These are phyloP conservation scores for Pilobolus umbonatus DNA, from an alignment of 192 early-diverging fungal genomes.

Conservation along the genomic window DNA sequence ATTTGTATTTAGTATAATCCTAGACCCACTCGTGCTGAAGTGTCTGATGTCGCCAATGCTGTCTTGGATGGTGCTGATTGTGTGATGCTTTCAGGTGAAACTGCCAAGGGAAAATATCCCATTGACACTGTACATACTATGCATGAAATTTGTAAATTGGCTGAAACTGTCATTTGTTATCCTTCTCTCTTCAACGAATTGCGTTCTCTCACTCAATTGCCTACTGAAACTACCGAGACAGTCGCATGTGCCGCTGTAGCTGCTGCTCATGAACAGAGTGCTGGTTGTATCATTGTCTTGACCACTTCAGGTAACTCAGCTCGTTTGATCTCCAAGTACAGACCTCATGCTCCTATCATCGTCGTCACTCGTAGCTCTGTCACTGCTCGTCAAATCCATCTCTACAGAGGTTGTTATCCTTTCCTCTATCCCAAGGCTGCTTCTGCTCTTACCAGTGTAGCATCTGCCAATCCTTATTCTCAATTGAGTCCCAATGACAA, in stretches of 20 bases:
- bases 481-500: constrained; percentile 39
- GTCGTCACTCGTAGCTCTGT: constrained; percentile 80
- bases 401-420: constrained; percentile 78
- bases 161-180: constrained; percentile 94
- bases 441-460: background rate
- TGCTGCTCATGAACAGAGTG: constrained; percentile 76
- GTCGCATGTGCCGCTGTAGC: constrained; percentile 87
- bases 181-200: constrained; percentile 90
- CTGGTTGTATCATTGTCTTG: constrained; percentile 85
- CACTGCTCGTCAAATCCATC: constrained; percentile 69
- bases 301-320: constrained; percentile 89
- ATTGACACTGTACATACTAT: constrained; percentile 91
- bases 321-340: constrained; percentile 88
- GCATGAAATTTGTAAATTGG: constrained; percentile 86
- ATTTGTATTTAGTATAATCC: constrained; percentile 72
- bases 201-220: constrained; percentile 66
- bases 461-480: background rate
- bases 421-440: constrained; percentile 60
- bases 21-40: constrained; percentile 97
- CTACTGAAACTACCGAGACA: constrained; percentile 84
- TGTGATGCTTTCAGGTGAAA: constrained; percentile 99
- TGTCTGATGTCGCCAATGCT: constrained; percentile 97
- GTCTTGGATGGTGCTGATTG: constrained; percentile 97
- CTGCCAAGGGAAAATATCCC: constrained; percentile 93
- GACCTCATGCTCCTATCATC: constrained; percentile 86